phyloP scores from a whole-genome alignment of 331 rosid genomes.

The Telfairia occidentalis region DNA sequence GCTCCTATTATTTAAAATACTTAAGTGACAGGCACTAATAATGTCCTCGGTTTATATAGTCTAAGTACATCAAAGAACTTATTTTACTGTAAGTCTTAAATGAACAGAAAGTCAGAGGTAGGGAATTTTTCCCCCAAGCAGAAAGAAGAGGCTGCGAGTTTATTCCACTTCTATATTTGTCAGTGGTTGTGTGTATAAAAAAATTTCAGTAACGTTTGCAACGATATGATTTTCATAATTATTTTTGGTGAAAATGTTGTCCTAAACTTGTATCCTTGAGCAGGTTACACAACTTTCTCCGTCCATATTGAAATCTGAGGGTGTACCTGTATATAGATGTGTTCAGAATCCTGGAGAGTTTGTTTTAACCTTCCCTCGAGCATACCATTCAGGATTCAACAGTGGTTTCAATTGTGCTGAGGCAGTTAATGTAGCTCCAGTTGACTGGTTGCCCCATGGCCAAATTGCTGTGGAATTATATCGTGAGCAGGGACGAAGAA shows the following conservation, averaged over 20 bases:
- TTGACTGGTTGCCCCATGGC: constrained; percentile 97
- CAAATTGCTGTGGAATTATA: constrained; percentile 80
- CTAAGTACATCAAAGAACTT: background rate
- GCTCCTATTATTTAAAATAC: background rate
- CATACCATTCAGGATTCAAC: constrained; percentile 95
- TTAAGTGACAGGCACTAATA: background rate
- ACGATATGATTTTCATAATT: background rate
- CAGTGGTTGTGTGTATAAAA: background rate
- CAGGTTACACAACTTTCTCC: constrained; percentile 99
- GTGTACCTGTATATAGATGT: constrained; percentile 95
- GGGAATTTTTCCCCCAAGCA: background rate
- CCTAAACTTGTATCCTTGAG: constrained; percentile 23
- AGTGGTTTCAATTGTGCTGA: constrained; percentile 99
- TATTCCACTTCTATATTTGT: background rate
- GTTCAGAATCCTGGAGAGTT: constrained; percentile 92
- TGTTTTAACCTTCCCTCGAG: constrained; percentile 96
- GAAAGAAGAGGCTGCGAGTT: background rate
- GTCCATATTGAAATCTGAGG: constrained; percentile 67
- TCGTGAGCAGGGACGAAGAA: constrained; percentile 77
- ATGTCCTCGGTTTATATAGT: background rate
- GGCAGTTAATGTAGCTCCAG: constrained; percentile 99
- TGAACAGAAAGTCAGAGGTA: background rate
- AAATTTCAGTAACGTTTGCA: background rate
- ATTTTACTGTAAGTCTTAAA: background rate
- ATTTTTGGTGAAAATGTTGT: background rate